Conservation (phyloP, 192 early-diverging fungal species). For the Linnemannia schmuckeri region DNA sequence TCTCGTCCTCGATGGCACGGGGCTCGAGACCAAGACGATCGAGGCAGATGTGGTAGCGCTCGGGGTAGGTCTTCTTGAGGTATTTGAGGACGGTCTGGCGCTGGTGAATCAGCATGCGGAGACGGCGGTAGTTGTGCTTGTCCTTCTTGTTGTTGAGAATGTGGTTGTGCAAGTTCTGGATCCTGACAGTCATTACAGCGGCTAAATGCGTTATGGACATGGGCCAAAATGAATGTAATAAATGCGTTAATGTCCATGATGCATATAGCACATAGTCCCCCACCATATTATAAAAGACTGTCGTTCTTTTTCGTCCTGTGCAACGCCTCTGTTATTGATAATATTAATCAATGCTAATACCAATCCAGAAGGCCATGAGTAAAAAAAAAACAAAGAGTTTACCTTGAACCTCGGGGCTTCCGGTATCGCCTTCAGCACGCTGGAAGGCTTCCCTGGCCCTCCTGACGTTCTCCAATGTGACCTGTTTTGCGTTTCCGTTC, state of each 20-base stretch:
- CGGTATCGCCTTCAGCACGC: slow-evolving; percentile 84
- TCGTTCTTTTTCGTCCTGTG: neutral
- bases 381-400: neutral
- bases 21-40: slow-evolving; percentile 79
- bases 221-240: neutral
- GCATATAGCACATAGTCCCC: neutral
- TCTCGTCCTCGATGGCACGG: slow-evolving; percentile 74
- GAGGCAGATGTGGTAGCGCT: slow-evolving; percentile 78
- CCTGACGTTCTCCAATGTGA: slow-evolving; percentile 82
- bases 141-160: slow-evolving; percentile 87
- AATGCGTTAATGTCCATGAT: neutral
- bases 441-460: slow-evolving; percentile 84
- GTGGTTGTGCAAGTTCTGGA: slow-evolving; percentile 89
- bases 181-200: slow-evolving; percentile 90
- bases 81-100: slow-evolving; percentile 90
- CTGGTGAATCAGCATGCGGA: slow-evolving; percentile 86
- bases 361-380: neutral
- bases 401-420: slow-evolving; percentile 95
- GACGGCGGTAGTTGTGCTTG: slow-evolving; percentile 86
- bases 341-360: neutral
- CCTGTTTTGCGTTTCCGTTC: slow-evolving; percentile 83
- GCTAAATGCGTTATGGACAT: slow-evolving; percentile 61
- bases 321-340: neutral
- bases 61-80: slow-evolving; percentile 77
- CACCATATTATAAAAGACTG: neutral